phyloP scores from a whole-genome alignment of 2,329 filamentous ascomycete species.

The Botrytis sinoallii region DNA sequence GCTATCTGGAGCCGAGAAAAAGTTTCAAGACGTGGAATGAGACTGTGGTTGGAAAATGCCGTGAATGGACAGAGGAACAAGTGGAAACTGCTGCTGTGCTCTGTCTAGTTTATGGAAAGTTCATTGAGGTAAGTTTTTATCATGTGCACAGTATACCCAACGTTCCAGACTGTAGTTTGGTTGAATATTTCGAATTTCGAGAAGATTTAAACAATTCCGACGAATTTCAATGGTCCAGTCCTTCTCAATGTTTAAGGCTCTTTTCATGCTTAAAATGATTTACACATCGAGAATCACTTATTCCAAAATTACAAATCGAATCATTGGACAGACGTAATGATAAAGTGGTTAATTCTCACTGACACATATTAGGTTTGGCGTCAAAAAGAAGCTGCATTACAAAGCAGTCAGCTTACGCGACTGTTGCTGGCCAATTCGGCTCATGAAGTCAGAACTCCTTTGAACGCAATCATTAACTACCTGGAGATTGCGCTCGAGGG shows the following conservation, averaged over 20 bases:
- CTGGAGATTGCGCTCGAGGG: slow-evolving; percentile 88
- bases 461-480: slow-evolving; percentile 95
- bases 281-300: neutral
- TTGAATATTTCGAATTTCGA: neutral
- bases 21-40: slow-evolving; percentile 82
- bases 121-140: slow-evolving; percentile 66
- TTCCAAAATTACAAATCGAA: neutral
- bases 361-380: slow-evolving; percentile 69
- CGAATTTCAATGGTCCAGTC: neutral
- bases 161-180: neutral
- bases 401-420: slow-evolving; percentile 76
- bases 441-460: slow-evolving; percentile 83
- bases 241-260: neutral
- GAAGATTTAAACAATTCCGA: neutral
- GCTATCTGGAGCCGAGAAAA: slow-evolving; percentile 72
- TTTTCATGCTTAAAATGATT: neutral
- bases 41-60: slow-evolving; percentile 70
- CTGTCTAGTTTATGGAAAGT: slow-evolving; percentile 78
- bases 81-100: slow-evolving; percentile 85
- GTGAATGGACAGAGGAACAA: slow-evolving; percentile 87
- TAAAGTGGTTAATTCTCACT: neutral
- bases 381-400: slow-evolving; percentile 80
- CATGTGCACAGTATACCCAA: neutral
- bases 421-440: slow-evolving; percentile 83
- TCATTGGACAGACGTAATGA: neutral